Conservation (phyloP, 768 basidiomycete species). For the Tricholoma sp. region DNA sequence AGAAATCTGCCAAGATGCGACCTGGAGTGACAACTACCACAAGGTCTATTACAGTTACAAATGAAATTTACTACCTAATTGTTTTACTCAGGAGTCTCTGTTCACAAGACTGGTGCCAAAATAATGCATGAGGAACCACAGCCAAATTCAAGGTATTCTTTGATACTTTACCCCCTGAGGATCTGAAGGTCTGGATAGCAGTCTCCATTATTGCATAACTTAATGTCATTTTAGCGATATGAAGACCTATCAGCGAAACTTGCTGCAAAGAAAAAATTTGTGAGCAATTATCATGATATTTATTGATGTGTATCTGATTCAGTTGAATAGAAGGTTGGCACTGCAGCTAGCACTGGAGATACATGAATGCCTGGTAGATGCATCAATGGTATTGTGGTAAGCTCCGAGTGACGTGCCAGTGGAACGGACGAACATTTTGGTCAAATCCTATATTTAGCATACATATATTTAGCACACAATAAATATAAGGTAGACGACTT, state of each 20-base stretch:
- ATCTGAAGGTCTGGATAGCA: background rate
- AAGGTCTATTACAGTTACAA: constrained; percentile 6
- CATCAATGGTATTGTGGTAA: background rate
- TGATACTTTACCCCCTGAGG: background rate
- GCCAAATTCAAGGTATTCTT: background rate
- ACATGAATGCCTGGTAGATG: background rate
- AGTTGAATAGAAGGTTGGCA: constrained; percentile 1
- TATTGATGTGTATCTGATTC: background rate
- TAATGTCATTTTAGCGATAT: background rate
- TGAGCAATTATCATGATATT: background rate
- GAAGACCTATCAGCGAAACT: background rate
- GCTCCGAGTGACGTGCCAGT: background rate
- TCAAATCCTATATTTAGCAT: background rate
- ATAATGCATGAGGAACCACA: background rate
- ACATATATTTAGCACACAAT: background rate
- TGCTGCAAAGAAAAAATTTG: background rate
- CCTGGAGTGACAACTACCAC: background rate
- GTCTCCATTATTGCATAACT: background rate
- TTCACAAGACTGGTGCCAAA: constrained; percentile 1
- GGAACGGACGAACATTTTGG: background rate
- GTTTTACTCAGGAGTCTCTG: background rate
- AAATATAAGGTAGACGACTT: too few relatives aligned
- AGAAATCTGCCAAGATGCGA: background rate
- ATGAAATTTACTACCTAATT: background rate
- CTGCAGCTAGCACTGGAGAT: background rate